phyloP scores from a whole-genome alignment of 495 filamentous ascomycete species.

The Gamarada debralockiae region DNA sequence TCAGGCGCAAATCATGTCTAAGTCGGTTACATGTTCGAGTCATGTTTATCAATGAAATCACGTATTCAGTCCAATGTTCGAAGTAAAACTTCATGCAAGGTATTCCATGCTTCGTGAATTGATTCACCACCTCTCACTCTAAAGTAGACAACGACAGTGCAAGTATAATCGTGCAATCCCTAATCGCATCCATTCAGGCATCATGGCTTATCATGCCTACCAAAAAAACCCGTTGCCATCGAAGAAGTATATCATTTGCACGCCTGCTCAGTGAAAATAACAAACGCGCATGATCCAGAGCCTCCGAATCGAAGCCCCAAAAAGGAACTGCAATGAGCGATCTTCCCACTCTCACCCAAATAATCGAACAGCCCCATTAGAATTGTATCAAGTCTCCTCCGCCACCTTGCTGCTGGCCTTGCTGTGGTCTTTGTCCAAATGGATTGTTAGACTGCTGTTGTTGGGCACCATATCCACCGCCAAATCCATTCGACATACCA shows the following conservation, averaged over 20 bases:
- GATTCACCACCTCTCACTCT: constrained; percentile 19
- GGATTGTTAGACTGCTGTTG: constrained; percentile 62
- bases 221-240: constrained; percentile 1
- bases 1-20: background rate
- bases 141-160: constrained; percentile 9
- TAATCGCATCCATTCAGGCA: constrained; percentile 8
- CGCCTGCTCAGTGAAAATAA: constrained; percentile 12
- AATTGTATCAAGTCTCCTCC: constrained; percentile 90
- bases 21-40: background rate
- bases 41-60: background rate
- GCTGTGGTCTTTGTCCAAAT: constrained; percentile 62
- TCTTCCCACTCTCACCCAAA: background rate
- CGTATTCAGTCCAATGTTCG: background rate
- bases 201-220: constrained; percentile 10
- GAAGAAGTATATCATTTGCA: constrained; percentile 19
- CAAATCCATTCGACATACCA: constrained; percentile 35
- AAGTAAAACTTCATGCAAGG: background rate
- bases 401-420: constrained; percentile 61
- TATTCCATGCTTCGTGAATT: constrained; percentile 20
- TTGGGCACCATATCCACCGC: constrained; percentile 35
- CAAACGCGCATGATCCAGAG: constrained; percentile 8
- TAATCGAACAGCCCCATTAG: constrained; percentile 33
- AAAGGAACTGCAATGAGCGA: constrained; percentile 3
- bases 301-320: no score
- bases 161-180: constrained; percentile 11